Evolutionary conservation across 1,284 basidiomycete species (phyloP).

Genomic region (Stygiomarasmius scandens): DNA sequence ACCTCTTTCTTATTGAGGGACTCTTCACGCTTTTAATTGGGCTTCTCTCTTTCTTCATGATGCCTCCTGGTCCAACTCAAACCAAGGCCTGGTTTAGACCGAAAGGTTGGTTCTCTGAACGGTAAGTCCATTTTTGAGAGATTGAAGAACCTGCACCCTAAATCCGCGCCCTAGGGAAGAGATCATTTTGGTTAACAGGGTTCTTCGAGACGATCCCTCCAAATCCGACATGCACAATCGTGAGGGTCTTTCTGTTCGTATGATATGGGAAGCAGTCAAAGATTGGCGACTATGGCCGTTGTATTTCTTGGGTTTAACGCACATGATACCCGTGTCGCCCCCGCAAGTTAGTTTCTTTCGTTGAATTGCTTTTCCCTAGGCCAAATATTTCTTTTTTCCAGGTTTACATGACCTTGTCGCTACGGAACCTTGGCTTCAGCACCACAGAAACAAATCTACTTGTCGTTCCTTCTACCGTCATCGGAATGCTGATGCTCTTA

Average conservation of each 20-base stretch:
- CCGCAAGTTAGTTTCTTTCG: too few species aligned
- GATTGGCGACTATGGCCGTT: constrained; percentile 63
- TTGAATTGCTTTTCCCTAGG: not conserved
- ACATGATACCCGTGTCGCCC: constrained; percentile 31
- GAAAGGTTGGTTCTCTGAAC: constrained; percentile 54
- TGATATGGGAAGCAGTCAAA: constrained; percentile 47
- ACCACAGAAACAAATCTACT: constrained; percentile 56
- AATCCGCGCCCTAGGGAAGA: constrained; percentile 41
- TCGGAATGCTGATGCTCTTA: constrained; percentile 46
- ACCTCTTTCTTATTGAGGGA: constrained; percentile 55
- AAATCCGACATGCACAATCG: constrained; percentile 70
- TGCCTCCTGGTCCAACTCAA: constrained; percentile 72
- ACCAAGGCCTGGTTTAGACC: constrained; percentile 66
- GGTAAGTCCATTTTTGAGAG: constrained; percentile 27
- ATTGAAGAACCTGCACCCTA: not conserved
- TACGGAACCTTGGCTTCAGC: constrained; percentile 55
- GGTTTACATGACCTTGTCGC: constrained; percentile 54
- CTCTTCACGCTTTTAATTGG: constrained; percentile 57
- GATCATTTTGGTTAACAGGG: constrained; percentile 61
- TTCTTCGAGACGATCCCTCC: constrained; percentile 60
- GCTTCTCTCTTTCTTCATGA: constrained; percentile 60
- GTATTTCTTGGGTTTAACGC: constrained; percentile 48
- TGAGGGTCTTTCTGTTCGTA: constrained; percentile 48
- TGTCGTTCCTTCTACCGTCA: constrained; percentile 48
- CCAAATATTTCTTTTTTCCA: constrained; percentile 23